These are phyloP conservation scores for Anthracocystis walkeri DNA, from an alignment of 1,284 basidiomycete species.

Conservation along the genomic window DNA sequence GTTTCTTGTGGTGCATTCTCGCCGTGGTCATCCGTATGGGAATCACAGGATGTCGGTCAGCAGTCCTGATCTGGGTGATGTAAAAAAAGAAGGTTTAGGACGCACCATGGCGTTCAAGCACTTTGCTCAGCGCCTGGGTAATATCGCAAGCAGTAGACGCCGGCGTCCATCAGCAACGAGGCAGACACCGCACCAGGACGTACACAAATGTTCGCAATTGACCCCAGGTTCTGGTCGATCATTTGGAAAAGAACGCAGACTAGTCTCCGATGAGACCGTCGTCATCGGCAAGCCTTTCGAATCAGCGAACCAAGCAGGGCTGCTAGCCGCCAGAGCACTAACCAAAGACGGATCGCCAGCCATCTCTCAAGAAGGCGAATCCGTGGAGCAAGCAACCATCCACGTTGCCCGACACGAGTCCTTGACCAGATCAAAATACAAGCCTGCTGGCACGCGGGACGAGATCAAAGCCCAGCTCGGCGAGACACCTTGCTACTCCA, in stretches of 20 bases:
- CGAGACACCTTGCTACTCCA: not conserved
- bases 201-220: not conserved
- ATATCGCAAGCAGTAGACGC: constrained; percentile 1
- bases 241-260: constrained; percentile 15
- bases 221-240: not conserved
- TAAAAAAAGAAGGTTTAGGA: not conserved
- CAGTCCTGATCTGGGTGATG: constrained; percentile 17
- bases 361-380: not conserved
- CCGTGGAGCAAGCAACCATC: not conserved
- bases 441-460: constrained; percentile 12
- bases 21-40: constrained; percentile 3
- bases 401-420: not conserved
- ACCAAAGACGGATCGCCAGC: not conserved
- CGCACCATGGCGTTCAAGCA: not conserved
- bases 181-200: not conserved
- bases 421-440: constrained; percentile 10
- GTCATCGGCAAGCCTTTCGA: constrained; percentile 23
- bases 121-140: constrained; percentile 7
- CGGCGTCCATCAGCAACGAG: not conserved
- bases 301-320: not conserved
- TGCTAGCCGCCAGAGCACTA: not conserved
- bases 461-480: constrained; percentile 32
- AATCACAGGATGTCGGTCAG: constrained; percentile 11
- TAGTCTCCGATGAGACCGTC: constrained; percentile 34
- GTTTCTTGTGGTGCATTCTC: constrained; percentile 18